A percentile compares a stretch with the other conserved stretches of the same genome.
phyloP scores from a whole-genome alignment of 1,139 yeast species.

The Hansenula lynferdii region DNA sequence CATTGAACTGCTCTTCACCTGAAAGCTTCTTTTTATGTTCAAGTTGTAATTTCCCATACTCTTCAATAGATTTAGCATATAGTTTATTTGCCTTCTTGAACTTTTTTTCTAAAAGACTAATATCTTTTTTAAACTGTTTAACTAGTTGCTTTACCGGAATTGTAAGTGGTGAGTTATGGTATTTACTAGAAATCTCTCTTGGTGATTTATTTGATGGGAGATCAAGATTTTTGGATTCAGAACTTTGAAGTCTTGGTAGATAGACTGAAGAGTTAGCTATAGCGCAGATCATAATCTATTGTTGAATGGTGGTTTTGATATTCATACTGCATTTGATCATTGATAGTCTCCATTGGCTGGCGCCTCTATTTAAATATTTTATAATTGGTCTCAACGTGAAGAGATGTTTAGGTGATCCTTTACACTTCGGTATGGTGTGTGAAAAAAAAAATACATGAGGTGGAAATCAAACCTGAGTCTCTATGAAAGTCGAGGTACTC shows the following conservation, averaged over 20 bases:
- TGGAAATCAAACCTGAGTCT: too few relatives aligned
- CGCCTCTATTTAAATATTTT: too few relatives aligned
- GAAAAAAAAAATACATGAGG: too few relatives aligned
- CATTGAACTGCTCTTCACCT: constrained; percentile 4
- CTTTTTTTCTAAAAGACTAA: background rate
- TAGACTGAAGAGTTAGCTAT: background rate
- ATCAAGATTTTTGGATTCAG: background rate
- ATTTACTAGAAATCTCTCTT: background rate
- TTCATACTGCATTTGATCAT: too few relatives aligned
- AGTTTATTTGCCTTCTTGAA: background rate
- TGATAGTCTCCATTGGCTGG: too few relatives aligned
- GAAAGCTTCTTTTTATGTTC: background rate
- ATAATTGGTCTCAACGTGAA: too few relatives aligned
- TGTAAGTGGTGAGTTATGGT: background rate
- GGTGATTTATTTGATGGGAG: background rate
- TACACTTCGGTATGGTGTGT: too few relatives aligned
- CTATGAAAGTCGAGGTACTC: too few relatives aligned
- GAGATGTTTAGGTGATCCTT: too few relatives aligned
- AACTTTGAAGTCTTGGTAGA: background rate
- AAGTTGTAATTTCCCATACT: constrained; percentile 2
- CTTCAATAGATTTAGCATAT: constrained; percentile 1
- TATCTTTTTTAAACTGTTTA: background rate
- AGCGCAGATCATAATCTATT: too few relatives aligned
- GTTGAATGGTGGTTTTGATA: too few relatives aligned
- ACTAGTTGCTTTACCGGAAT: background rate